Evolutionary conservation across 768 basidiomycete genomes (phyloP), one percentile per base, ranked within the genome.

Genomic region (Agaricus subrufescens): DNA sequence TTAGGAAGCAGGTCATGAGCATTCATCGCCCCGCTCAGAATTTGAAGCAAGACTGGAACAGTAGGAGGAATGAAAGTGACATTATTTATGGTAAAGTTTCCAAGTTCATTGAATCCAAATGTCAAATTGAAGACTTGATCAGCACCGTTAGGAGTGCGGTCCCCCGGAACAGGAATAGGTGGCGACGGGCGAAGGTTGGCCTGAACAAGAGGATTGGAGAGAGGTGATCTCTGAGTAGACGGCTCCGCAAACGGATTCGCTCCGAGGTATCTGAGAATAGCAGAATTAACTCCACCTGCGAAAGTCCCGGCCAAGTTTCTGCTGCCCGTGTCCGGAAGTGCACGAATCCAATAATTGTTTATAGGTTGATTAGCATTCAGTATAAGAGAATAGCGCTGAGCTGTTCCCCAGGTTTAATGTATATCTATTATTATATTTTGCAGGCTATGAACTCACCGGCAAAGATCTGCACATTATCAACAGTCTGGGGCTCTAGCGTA

Each of bases 271-370:
- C 77, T 75, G 34, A 83, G 62, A 58, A 81, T 80, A 4, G 79
- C 80, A 34, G 69, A 70, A 57, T 78, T 81, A 46, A 73, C 63
- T 9, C 73, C 74, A 23, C 29, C 61, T 42, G 54, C 69, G 68
- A 78, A 79, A 0, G 62, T 61, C 4, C 50, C 7, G 12, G 56
- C 30, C 1, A 46, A 23, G 15, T 57, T 51, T 9, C 50, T 52
- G 8, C 57, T 53, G 9, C 64, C 67, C 7, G 49, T 23, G 48
- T 65, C 66, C 9, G 72, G 66, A n/a, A 64, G 48, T 0, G 79
- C 70, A 25, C 80, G 77, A 44, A 84, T 69, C 81, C 81, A 83
- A 61, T 84, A 83, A 56, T 80, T 84, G 11, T 62, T 72, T n/a
- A 76, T 58, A 0, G 71, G 58, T 53, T 79, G 71, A 59, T 76